Conservation (phyloP, 1,139 yeast species). For the Yamadazyma spencermartinsiae region DNA sequence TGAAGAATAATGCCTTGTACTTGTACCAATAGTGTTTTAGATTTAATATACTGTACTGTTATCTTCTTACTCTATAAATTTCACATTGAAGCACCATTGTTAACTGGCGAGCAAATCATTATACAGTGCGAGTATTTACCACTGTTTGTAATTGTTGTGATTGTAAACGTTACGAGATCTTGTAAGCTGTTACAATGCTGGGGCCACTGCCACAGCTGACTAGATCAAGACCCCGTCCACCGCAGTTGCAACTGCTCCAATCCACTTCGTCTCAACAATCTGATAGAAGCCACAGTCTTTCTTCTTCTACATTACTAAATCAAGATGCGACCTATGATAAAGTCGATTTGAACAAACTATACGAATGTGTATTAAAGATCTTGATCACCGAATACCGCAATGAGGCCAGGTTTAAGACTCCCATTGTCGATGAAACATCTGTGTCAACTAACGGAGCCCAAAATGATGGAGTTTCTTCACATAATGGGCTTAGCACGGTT, state of each 20-base stretch:
- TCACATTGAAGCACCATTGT: too few species aligned
- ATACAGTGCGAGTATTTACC: background rate
- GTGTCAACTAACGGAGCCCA: background rate
- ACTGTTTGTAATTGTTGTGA: too few species aligned
- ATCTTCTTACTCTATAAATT: too few species aligned
- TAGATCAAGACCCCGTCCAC: too few species aligned
- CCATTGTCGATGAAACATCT: constrained; percentile 19
- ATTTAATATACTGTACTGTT: too few species aligned
- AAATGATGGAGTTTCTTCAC: too few species aligned
- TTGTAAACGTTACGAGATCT: too few species aligned
- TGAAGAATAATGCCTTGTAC: background rate
- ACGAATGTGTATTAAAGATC: constrained; percentile 47
- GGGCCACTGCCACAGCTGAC: too few species aligned
- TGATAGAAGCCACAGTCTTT: constrained; percentile 17
- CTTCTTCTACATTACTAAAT: constrained; percentile 24
- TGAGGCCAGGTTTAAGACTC: constrained; percentile 57
- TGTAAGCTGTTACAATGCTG: background rate
- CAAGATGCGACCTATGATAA: constrained; percentile 24
- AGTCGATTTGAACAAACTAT: constrained; percentile 31
- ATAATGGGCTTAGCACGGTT: constrained; percentile 6
- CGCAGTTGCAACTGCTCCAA: background rate
- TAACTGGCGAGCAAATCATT: too few species aligned
- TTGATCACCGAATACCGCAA: constrained; percentile 56
- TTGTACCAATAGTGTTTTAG: background rate
- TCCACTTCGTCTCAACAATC: background rate